Conservation (phyloP, 208 protist species). For the Histomonas meleagridis region DNA sequence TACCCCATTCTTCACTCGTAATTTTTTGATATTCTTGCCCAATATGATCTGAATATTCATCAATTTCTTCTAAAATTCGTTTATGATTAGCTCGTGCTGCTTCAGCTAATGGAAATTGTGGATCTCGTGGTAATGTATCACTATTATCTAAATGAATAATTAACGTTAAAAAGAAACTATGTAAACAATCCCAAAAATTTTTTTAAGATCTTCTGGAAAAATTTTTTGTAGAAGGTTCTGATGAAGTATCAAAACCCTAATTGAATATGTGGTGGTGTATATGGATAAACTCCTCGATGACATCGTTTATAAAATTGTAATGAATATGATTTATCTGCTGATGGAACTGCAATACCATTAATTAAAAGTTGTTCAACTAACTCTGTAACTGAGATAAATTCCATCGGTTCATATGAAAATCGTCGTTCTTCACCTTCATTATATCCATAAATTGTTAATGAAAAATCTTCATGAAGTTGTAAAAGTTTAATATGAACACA, state of each 20-base stretch:
- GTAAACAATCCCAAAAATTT: not conserved
- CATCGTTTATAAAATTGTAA: not conserved
- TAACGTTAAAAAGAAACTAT: not conserved
- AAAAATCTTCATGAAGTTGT: not conserved
- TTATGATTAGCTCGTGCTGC: not conserved
- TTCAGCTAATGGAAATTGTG: not conserved
- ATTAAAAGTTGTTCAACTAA: constrained; percentile 25
- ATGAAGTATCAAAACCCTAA: not conserved
- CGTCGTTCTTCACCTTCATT: not conserved
- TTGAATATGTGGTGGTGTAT: constrained; percentile 4
- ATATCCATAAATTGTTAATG: not conserved
- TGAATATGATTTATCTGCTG: not conserved
- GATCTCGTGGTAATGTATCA: not conserved
- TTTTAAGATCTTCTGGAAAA: no score
- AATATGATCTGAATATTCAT: not conserved
- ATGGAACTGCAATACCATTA: constrained; percentile 24
- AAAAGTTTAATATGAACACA: not conserved
- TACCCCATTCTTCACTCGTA: not conserved
- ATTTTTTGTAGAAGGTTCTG: no score
- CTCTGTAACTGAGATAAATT: not conserved
- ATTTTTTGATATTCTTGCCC: not conserved
- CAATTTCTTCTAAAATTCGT: not conserved
- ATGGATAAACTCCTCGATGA: not conserved
- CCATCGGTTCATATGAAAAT: not conserved
- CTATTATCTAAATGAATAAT: not conserved